Base-by-base conservation (phyloP, 1,139 yeast genomes). In the Yarrowia galli region DNA sequence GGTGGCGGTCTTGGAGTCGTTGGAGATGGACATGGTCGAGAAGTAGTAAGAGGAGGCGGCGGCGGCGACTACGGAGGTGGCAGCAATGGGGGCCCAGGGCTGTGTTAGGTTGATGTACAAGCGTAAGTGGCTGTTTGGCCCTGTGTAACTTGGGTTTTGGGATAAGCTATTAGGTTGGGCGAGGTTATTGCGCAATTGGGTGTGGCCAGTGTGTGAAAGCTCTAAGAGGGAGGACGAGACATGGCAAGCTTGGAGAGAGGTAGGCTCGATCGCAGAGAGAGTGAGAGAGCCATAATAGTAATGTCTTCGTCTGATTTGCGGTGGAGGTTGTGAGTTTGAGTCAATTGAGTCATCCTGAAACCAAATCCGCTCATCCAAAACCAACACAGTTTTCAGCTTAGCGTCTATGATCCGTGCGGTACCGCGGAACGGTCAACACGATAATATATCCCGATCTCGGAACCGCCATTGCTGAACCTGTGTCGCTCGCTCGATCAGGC, bases 1-100 rank as follows among this genome's bases (percentile, higher is more conserved):
- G 38, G 90, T 83, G 61, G 70, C 73, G 40, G 71, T 60, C 61
- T 69, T 69, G 64, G 77, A 67, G 67, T 78, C 79, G 61, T 69
- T 65, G 48, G 38, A 32, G 18, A 56, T 54, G 61, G 63, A 12
- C 64, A 56, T 54, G 67, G 68, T 54, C 54, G 71, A 69, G 70
- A 70, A 68, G 69, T 69, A 68, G 70, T 69, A 69, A 43, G 72
- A 69, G 71, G 71, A 72, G 70, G 70, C 73, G 45, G 76, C 74
- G 48, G 73, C 73, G 35, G 72, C 74, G 16, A 73, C 72, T 45
- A 77, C 75, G 42, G 77, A 72, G 25, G 64, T 43, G 38, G 77
- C 75, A 18, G 75, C 74, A 64, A 76, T 74, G 36, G 75, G 68
- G 46, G 68, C 68, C 68, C 68, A 65, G 53, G 67, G 60, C 58